These are phyloP conservation scores for Candida boidinii DNA, from an alignment of 805 yeast genomes.

Conservation along the genomic window DNA sequence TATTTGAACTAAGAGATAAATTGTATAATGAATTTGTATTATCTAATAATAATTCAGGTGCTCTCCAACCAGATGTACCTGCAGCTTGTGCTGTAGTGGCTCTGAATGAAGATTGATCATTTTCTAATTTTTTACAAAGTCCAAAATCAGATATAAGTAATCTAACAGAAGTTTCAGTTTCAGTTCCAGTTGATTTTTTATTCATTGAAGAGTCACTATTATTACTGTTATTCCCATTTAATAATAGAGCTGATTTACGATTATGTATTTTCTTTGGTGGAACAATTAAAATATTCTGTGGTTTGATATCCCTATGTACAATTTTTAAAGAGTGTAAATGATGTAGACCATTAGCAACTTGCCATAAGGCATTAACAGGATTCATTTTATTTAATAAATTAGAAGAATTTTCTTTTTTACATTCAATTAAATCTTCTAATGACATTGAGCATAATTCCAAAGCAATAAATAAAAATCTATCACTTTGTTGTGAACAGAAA, in stretches of 20 bases:
- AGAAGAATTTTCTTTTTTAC: slow-evolving; percentile 29
- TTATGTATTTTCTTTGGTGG: slow-evolving; percentile 40
- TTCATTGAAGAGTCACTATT: slow-evolving; percentile 8
- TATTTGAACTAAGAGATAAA: slow-evolving; percentile 8
- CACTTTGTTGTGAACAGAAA: slow-evolving; percentile 87
- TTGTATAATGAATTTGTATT: slow-evolving; percentile 23
- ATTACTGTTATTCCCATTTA: no score
- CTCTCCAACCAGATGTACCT: slow-evolving; percentile 98
- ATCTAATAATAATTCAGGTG: slow-evolving; percentile 73
- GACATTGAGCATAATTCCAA: slow-evolving; percentile 86
- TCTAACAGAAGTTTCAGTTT: slow-evolving; percentile 39
- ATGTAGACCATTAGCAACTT: slow-evolving; percentile 75
- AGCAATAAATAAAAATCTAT: slow-evolving; percentile 85
- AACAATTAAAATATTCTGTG: slow-evolving; percentile 85
- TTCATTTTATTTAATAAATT: slow-evolving; percentile 33
- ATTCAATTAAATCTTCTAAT: slow-evolving; percentile 73
- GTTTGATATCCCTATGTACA: slow-evolving; percentile 91
- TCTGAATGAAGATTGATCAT: slow-evolving; percentile 86
- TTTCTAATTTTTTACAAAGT: slow-evolving; percentile 82
- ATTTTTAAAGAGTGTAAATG: slow-evolving; percentile 85
- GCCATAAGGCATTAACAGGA: slow-evolving; percentile 51
- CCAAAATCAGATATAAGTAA: slow-evolving; percentile 93
- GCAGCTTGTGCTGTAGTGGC: slow-evolving; percentile 92
- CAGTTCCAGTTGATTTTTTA: slow-evolving; percentile 7
- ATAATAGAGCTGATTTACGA: no score